These are phyloP conservation scores for Globisporangium rhizosaccharum DNA, from an alignment of 352 stramenopile species.

Conservation along the genomic window DNA sequence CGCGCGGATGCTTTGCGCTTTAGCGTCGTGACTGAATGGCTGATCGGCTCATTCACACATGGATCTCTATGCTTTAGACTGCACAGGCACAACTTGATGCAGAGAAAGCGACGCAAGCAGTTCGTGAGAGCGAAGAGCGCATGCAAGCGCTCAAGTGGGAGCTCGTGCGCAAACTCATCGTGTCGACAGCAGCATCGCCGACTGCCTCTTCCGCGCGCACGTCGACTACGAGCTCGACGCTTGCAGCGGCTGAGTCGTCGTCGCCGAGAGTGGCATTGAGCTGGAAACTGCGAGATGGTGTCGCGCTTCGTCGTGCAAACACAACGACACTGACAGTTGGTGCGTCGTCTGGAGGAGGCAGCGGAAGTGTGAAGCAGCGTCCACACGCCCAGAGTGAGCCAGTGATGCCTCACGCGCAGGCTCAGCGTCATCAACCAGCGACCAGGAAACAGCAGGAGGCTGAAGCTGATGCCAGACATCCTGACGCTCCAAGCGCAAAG, in stretches of 20 bases:
- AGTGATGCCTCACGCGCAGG: neutral
- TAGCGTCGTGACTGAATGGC: neutral
- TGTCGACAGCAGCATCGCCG: conserved; percentile 6
- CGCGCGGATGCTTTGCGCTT: no score
- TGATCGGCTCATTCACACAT: neutral
- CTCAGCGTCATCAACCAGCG: neutral
- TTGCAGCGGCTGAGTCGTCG: conserved; percentile 10
- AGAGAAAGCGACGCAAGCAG: conserved; percentile 31
- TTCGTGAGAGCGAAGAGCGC: conserved; percentile 43
- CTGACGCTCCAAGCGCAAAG: neutral
- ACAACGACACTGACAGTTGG: conserved; percentile 1
- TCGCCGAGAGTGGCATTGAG: conserved; percentile 33
- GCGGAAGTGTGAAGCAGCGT: neutral
- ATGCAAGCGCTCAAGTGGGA: conserved; percentile 76
- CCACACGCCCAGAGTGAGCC: conserved; percentile 13
- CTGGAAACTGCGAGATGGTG: conserved; percentile 53
- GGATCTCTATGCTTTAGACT: conserved; percentile 1
- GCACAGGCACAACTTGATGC: conserved; percentile 47
- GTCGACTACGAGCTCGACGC: conserved; percentile 2
- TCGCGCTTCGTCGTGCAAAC: conserved; percentile 24
- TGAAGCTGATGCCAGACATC: no score
- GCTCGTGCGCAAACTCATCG: conserved; percentile 47
- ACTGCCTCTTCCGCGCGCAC: conserved; percentile 5
- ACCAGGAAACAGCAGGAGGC: neutral
- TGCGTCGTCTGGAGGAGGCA: neutral